Evolutionary conservation across 306 rosid species (phyloP).

Genomic region (Quercus mongolica): DNA sequence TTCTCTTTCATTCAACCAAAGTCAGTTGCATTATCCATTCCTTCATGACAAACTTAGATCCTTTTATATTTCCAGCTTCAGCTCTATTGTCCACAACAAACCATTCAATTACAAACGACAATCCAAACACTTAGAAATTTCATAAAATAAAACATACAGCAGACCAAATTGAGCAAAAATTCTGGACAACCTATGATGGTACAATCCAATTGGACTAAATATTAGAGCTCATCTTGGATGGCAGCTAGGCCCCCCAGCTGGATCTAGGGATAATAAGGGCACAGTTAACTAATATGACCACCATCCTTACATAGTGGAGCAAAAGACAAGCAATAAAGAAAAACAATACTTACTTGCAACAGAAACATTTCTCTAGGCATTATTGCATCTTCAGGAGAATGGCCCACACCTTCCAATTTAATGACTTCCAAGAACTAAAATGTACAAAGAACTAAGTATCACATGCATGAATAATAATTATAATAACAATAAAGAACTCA

Average conservation of each 20-base stretch:
- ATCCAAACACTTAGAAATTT: neutral
- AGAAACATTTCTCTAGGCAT: slow-evolving; percentile 92
- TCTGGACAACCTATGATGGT: neutral
- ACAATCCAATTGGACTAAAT: neutral
- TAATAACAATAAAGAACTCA: neutral
- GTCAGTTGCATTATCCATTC: neutral
- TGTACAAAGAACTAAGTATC: neutral
- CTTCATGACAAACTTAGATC: neutral
- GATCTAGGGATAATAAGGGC: neutral
- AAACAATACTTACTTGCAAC: slow-evolving; percentile 62
- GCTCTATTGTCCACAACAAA: neutral
- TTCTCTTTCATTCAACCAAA: neutral
- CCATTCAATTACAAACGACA: neutral
- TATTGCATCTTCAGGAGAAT: slow-evolving; percentile 77
- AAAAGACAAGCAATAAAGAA: neutral
- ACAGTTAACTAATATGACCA: too few relatives aligned
- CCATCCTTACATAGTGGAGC: slow-evolving; percentile 3
- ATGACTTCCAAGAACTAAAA: slow-evolving; percentile 85
- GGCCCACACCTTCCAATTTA: slow-evolving; percentile 83
- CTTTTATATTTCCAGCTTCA: neutral
- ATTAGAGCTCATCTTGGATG: neutral
- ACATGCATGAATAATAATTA: slow-evolving; percentile 1
- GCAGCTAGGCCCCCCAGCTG: neutral
- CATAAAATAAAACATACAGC: neutral
- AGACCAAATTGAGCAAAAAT: neutral